Evolutionary conservation across 202 grass and related monocot genomes (phyloP), one percentile per base, ranked within the genome.

Genomic region (Setaria italica): DNA sequence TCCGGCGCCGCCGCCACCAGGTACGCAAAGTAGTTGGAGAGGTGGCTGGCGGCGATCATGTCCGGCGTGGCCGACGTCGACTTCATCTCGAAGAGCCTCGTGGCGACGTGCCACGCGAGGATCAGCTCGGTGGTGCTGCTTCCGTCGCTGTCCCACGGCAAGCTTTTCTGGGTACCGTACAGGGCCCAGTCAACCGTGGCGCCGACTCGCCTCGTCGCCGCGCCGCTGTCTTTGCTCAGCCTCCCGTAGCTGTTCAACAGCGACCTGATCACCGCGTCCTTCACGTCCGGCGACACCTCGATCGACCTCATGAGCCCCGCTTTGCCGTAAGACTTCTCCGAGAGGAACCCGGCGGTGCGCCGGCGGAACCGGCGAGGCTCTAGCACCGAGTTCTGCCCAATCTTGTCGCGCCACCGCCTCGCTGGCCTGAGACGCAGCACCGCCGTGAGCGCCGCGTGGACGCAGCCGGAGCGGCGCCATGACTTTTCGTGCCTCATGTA

Each of bases 1-100:
- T 67, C 82, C 11, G 87, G 87, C 60, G 41, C 81, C 4, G n/a
- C 76, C 30, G 76, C 82, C 32, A 74, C 87, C 42, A 89, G 69
- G 69, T 89, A 89, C 0, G 60, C 76, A 41, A 50, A 75, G 69
- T 89, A 89, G 59, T 84, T 3, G 0, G 87, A 89, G 9, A 85
- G 76, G 4, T 89, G 41, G 50, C 49, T 8, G 19, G 81, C 81
- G 69, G 74, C 76, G 14, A 7, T 15, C 68, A 49, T 67, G 69
- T 88, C 67, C 4, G 17, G 0, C 4, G 54, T 14, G 1, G 79
- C n/a, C 17, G 73, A 21, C 73, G 19, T 47, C 7, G 66, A 64
- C 39, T 50, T 89, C 48, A 89, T 74, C 81, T 89, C 87, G 50
- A 75, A 89, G 20, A 89, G 81, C 41, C 69, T 74, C 6, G 81